These are phyloP conservation scores for Osmozyma mogii DNA, from an alignment of 805 yeast genomes.

Conservation along the genomic window DNA sequence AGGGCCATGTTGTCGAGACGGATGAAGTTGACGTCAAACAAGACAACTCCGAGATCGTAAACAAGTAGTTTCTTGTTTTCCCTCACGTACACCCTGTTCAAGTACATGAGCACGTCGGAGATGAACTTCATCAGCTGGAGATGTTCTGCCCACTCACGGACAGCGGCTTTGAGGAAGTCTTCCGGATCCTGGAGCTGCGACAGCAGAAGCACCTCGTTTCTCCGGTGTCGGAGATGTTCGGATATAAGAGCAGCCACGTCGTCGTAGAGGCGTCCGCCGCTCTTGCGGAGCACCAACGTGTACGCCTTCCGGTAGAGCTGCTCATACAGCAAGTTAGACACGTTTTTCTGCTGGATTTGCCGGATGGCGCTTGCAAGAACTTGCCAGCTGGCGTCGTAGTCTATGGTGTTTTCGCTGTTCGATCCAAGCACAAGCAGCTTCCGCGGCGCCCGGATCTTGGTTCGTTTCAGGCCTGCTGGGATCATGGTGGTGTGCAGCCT, in stretches of 20 bases:
- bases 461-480: slow-evolving; percentile 33
- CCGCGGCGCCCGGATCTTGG: slow-evolving; percentile 63
- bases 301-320: slow-evolving; percentile 76
- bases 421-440: slow-evolving; percentile 25
- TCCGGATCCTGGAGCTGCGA: slow-evolving; percentile 14
- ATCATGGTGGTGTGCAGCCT: slow-evolving; percentile 8
- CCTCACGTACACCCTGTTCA: slow-evolving; percentile 78
- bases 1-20: slow-evolving; percentile 41
- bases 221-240: slow-evolving; percentile 31
- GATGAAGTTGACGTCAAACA: slow-evolving; percentile 57
- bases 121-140: slow-evolving; percentile 66
- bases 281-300: slow-evolving; percentile 61
- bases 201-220: slow-evolving; percentile 12
- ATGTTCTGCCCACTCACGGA: slow-evolving; percentile 63
- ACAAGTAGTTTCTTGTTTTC: slow-evolving; percentile 56
- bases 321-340: slow-evolving; percentile 71
- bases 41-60: slow-evolving; percentile 64
- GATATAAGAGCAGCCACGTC: slow-evolving; percentile 45
- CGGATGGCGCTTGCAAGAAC: slow-evolving; percentile 57
- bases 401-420: slow-evolving; percentile 28
- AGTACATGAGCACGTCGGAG: slow-evolving; percentile 77
- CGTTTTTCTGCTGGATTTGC: slow-evolving; percentile 66
- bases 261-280: slow-evolving; percentile 58
- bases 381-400: slow-evolving; percentile 62
- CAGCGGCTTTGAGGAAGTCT: slow-evolving; percentile 28